Evolutionary conservation across 2,329 filamentous ascomycete genomes (phyloP).

Genomic region (Penicillium sp.): DNA sequence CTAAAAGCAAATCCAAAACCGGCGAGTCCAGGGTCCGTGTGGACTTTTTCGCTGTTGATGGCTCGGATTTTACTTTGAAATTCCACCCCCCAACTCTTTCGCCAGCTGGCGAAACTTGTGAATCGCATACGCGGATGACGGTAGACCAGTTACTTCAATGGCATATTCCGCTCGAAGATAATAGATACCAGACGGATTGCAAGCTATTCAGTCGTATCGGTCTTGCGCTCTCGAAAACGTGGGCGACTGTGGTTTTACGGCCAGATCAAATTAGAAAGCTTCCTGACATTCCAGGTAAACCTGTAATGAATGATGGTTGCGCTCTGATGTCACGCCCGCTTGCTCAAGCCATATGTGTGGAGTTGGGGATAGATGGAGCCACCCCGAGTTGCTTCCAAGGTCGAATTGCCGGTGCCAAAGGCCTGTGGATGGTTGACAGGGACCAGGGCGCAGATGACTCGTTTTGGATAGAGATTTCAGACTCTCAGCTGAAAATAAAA

Average conservation of each 20-base stretch:
- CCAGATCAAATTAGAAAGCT: conserved; percentile 35
- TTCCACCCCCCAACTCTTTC: conserved; percentile 17
- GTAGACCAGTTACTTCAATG: conserved; percentile 41
- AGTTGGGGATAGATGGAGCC: conserved; percentile 35
- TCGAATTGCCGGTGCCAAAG: conserved; percentile 58
- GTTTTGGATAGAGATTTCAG: conserved; percentile 54
- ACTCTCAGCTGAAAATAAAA: conserved; percentile 57
- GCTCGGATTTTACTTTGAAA: conserved; percentile 33
- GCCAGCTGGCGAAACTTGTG: conserved; percentile 22
- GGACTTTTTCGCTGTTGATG: conserved; percentile 45
- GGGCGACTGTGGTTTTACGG: conserved; percentile 33
- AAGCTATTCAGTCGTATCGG: conserved; percentile 45
- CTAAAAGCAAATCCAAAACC: conserved; percentile 17
- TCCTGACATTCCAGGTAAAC: conserved; percentile 22
- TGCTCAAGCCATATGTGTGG: conserved; percentile 45
- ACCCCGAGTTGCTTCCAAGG: conserved; percentile 55
- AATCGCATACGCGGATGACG: conserved; percentile 33
- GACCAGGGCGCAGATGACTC: conserved; percentile 25
- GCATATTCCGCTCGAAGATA: conserved; percentile 39
- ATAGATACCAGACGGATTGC: conserved; percentile 36
- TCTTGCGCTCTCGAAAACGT: conserved; percentile 44
- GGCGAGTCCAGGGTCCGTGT: conserved; percentile 26
- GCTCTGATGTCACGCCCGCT: conserved; percentile 51
- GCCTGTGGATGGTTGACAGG: conserved; percentile 56
- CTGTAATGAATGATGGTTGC: conserved; percentile 53